Base-by-base conservation (phyloP, 2,329 filamentous ascomycete species). In the Aureobasidium sp. region DNA sequence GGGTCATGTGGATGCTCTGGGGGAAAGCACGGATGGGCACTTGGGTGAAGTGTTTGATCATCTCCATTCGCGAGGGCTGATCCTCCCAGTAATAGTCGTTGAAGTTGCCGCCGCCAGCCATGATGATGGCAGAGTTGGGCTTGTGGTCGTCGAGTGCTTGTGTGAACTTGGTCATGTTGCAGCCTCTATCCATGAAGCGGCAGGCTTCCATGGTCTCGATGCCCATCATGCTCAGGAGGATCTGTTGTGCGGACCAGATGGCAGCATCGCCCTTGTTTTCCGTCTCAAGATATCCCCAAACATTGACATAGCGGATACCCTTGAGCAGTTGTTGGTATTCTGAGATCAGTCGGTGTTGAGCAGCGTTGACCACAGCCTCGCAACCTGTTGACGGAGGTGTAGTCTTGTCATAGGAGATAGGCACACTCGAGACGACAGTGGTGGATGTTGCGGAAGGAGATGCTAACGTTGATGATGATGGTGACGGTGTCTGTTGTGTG, bases 31-130 rank as follows among this genome's bases (percentile, higher is more conserved):
- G 58, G 17, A 61, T 52, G 8, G 58, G 58, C 1, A 42, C 34
- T 7, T 61, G 41, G 14, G 58, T 51, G 47, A 61, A 61, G 47
- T 51, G 45, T 25, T 61, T 42, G 58, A 61, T 52, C 58, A 61
- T 61, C 14, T 22, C 36, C 6, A 61, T 51, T 45, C 58, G 42
- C 7, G 58, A 61, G 1, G 58, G 58, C 45, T 61, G 58, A 7
- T 61, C 58, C 39, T 61, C 58, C 58, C 58, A 61, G n/a, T 61
- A 61, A 27, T 61, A 61, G 58, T 61, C 58, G 58, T 61, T 61
- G 58, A 61, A 61, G 47, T 61, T 61, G 58, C 58, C 58, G 27
- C 58, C 58, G 15, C 58, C 58, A 20, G 58, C 58, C 58, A 58
- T 48, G 44, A 59, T 34, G 29, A 52, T 63, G 34, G 49, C 60